Conservation (phyloP, 345 rosid genomes). For the Jatropha curcas region DNA sequence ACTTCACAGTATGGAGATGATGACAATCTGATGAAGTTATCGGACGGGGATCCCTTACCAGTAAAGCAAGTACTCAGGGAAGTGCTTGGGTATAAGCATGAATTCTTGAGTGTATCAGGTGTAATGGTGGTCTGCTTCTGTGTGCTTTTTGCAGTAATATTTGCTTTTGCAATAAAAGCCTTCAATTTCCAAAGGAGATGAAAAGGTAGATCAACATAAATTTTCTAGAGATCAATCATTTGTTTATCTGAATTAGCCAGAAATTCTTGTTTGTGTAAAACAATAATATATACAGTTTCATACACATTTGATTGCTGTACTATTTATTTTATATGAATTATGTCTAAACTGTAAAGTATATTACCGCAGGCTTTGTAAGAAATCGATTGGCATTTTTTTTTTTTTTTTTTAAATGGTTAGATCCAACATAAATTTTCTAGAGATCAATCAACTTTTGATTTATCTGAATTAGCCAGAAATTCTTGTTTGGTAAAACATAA, state of each 20-base stretch:
- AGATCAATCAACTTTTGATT: too few species aligned
- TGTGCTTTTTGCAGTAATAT: slow-evolving; percentile 63
- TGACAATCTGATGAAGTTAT: slow-evolving; percentile 45
- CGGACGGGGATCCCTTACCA: slow-evolving; percentile 57
- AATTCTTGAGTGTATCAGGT: slow-evolving; percentile 71
- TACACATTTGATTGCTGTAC: not conserved
- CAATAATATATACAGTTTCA: slow-evolving; percentile 2
- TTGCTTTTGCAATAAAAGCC: slow-evolving; percentile 80
- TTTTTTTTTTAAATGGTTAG: too few species aligned
- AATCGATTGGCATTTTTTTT: too few species aligned
- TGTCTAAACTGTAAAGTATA: not conserved
- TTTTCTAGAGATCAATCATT: not conserved
- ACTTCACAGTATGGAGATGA: slow-evolving; percentile 82
- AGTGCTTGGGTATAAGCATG: slow-evolving; percentile 74
- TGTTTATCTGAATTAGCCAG: not conserved
- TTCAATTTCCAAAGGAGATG: slow-evolving; percentile 94
- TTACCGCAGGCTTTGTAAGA: not conserved
- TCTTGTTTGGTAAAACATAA: too few species aligned
- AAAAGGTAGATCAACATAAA: slow-evolving; percentile 1
- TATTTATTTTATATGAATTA: not conserved
- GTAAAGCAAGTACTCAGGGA: slow-evolving; percentile 49
- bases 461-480: too few species aligned
- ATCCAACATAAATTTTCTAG: too few species aligned
- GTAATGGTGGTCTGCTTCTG: slow-evolving; percentile 70
- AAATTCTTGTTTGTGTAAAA: slow-evolving; percentile 10